Conservation (phyloP, 176 grass and related monocot species). For the Aechmea fasciata region DNA sequence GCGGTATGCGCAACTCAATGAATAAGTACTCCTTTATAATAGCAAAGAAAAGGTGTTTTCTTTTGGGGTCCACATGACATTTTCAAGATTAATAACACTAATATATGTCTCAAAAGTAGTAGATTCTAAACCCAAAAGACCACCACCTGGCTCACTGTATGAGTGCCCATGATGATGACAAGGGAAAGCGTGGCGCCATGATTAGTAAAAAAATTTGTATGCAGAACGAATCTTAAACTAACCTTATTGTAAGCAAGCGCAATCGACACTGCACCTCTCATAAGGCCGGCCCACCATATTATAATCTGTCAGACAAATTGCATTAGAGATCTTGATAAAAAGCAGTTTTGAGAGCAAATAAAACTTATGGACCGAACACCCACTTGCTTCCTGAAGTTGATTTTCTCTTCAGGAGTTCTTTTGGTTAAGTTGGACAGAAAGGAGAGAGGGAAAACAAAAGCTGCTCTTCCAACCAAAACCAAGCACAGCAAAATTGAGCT, state of each 20-base stretch:
- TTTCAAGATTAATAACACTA: neutral
- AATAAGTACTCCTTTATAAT: neutral
- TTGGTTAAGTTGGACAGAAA: slow-evolving; percentile 92
- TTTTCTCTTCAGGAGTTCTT: slow-evolving; percentile 50
- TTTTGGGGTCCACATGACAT: neutral
- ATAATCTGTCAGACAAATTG: slow-evolving; percentile 42
- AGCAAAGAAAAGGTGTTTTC: neutral
- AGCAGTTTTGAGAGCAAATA: neutral
- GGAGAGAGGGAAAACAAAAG: slow-evolving; percentile 94
- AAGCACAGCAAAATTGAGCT: slow-evolving; percentile 82
- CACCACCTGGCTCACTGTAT: neutral
- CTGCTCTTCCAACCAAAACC: slow-evolving; percentile 86
- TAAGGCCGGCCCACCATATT: slow-evolving; percentile 98
- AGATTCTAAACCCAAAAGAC: neutral
- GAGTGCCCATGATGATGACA: neutral
- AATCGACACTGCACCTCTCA: slow-evolving; percentile 98
- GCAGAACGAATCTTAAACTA: neutral
- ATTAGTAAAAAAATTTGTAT: neutral
- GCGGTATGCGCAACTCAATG: neutral
- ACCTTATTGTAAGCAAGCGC: slow-evolving; percentile 99
- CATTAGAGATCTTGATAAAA: neutral
- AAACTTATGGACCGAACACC: slow-evolving; percentile 14
- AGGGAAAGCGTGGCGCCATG: too few relatives aligned
- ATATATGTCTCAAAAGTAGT: neutral
- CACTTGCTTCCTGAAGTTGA: slow-evolving; percentile 72